Conservation (phyloP, 1,284 basidiomycete species). For the Marasmius tenuissimus region DNA sequence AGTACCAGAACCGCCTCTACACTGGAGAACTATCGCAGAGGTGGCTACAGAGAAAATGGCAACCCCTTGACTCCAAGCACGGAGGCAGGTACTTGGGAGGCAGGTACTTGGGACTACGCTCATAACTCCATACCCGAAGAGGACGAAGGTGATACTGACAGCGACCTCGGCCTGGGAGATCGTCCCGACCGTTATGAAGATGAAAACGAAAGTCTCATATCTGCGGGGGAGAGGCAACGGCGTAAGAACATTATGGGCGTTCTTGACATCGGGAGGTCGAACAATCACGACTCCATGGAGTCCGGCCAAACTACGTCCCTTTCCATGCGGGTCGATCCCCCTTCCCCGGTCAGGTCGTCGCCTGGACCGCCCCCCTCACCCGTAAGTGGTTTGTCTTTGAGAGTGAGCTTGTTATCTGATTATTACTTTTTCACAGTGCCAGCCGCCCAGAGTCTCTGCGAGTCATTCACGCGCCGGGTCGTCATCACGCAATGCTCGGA, state of each 20-base stretch:
- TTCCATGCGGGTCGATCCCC: slow-evolving; percentile 10
- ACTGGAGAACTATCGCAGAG: slow-evolving; percentile 31
- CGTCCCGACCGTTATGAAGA: slow-evolving; percentile 6
- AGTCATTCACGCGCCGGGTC: not conserved
- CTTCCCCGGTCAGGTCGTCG: not conserved
- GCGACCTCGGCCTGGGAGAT: not conserved
- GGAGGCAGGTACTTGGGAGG: not conserved
- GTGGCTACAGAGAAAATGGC: slow-evolving; percentile 7
- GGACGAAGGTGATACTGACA: slow-evolving; percentile 11
- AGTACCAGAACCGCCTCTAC: slow-evolving; percentile 34
- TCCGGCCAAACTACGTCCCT: slow-evolving; percentile 18
- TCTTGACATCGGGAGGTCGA: slow-evolving; percentile 21
- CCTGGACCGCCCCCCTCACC: not conserved
- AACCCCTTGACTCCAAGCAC: slow-evolving; percentile 2
- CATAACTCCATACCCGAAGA: slow-evolving; percentile 5
- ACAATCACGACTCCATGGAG: slow-evolving; percentile 20
- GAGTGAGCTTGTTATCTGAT: not conserved
- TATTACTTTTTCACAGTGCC: not conserved
- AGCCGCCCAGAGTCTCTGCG: slow-evolving; percentile 3
- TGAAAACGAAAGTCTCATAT: slow-evolving; percentile 11
- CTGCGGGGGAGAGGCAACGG: not conserved
- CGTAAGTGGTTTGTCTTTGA: not conserved
- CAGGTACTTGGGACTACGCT: slow-evolving; percentile 4
- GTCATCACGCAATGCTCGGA: slow-evolving; percentile 5
- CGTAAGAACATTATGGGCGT: slow-evolving; percentile 23